phyloP scores from a whole-genome alignment of 805 yeast genomes.

The Blastobotrys peoriensis region DNA sequence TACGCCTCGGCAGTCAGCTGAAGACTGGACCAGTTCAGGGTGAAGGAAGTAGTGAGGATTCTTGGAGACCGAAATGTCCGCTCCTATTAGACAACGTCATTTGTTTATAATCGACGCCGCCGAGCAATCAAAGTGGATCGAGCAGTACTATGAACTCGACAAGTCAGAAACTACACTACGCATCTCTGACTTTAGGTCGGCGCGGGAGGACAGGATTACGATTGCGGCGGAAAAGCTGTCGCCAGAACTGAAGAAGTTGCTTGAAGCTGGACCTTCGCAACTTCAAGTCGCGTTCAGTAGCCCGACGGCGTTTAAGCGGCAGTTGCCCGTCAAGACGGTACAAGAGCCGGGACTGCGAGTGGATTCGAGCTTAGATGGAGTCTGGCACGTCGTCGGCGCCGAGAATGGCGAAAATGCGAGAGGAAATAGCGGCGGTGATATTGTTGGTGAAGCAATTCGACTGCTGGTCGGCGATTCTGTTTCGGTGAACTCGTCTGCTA shows the following conservation, averaged over 20 bases:
- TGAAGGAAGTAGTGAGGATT: no score
- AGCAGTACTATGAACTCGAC: background rate
- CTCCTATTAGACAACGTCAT: background rate
- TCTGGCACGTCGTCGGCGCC: no score
- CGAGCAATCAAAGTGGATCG: background rate
- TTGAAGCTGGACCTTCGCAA: background rate
- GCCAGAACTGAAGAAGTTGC: background rate
- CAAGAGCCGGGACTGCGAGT: slow-evolving; percentile 24
- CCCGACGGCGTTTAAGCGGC: slow-evolving; percentile 12
- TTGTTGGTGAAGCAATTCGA: no score
- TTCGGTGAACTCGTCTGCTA: slow-evolving; percentile 2
- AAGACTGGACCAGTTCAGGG: no score
- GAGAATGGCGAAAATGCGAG: no score
- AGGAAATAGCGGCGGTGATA: no score
- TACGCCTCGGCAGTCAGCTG: no score
- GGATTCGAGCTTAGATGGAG: slow-evolving; percentile 18
- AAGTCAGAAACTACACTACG: background rate
- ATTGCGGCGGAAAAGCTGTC: slow-evolving; percentile 11
- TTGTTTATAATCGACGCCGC: background rate
- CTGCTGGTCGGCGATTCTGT: background rate
- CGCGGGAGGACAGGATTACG: slow-evolving; percentile 18
- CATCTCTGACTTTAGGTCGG: slow-evolving; percentile 5
- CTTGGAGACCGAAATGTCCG: background rate
- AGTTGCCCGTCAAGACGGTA: slow-evolving; percentile 22
- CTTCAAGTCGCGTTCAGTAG: slow-evolving; percentile 18